Evolutionary conservation across 208 protist genomes (phyloP).

Genomic region (Trypanosoma theileri): DNA sequence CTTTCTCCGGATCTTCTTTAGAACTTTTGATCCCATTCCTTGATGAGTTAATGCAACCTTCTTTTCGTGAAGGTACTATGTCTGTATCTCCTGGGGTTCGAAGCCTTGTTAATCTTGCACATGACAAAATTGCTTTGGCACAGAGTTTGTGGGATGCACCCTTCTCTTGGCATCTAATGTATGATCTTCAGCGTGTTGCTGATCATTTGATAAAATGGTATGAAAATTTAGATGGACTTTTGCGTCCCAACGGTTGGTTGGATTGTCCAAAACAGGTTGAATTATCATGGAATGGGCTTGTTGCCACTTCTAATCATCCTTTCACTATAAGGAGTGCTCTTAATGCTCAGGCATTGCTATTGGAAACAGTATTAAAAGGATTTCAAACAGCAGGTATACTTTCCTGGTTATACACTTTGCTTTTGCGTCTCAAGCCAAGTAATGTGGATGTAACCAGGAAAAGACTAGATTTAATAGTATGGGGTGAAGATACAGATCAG

Average conservation of each 20-base stretch:
- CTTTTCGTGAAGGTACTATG: slow-evolving; percentile 9
- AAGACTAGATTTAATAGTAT: slow-evolving; percentile 41
- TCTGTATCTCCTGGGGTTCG: slow-evolving; percentile 6
- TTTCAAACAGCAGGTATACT: slow-evolving; percentile 41
- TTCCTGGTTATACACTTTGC: slow-evolving; percentile 50
- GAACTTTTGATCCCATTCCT: slow-evolving; percentile 12
- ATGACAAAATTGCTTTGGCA: slow-evolving; percentile 9
- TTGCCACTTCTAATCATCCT: not conserved
- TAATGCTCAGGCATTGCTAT: slow-evolving; percentile 54
- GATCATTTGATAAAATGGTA: slow-evolving; percentile 9
- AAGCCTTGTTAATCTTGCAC: slow-evolving; percentile 15
- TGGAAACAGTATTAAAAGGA: slow-evolving; percentile 42
- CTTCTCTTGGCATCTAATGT: slow-evolving; percentile 14
- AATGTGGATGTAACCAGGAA: not conserved
- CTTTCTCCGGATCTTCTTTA: slow-evolving; percentile 10
- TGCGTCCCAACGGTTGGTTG: slow-evolving; percentile 48
- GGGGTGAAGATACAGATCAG: slow-evolving; percentile 33
- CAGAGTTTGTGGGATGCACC: slow-evolving; percentile 8
- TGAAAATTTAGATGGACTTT: slow-evolving; percentile 28
- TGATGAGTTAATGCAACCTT: slow-evolving; percentile 17
- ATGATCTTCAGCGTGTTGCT: slow-evolving; percentile 16
- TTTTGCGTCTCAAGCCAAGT: slow-evolving; percentile 34
- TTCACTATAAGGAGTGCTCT: slow-evolving; percentile 34
- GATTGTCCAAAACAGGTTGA: slow-evolving; percentile 34
- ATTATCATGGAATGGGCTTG: slow-evolving; percentile 25